Evolutionary conservation across 805 yeast genomes (phyloP).

Genomic region (Blastobotrys chiropterorum): DNA sequence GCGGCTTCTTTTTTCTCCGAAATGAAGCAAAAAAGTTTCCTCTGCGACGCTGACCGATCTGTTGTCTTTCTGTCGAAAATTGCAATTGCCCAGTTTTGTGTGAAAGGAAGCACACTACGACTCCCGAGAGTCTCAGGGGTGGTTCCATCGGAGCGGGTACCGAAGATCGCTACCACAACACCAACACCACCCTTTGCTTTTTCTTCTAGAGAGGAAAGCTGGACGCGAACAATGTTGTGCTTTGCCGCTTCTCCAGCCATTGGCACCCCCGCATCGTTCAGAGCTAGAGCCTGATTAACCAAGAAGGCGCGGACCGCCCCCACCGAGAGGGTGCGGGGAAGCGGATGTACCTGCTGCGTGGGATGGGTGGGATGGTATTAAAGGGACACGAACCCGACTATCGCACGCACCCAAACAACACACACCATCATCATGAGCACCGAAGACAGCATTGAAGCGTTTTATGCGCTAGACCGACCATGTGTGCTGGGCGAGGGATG

Average conservation of each 20-base stretch:
- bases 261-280: neutral
- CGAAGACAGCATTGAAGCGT: constrained; percentile 11
- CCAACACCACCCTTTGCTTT: too few species aligned
- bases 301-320: neutral
- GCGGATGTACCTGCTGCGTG: neutral
- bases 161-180: too few species aligned
- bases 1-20: neutral
- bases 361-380: constrained; percentile 1
- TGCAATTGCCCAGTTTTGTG: too few species aligned
- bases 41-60: too few species aligned
- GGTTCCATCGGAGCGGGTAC: too few species aligned
- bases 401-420: neutral
- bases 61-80: too few species aligned
- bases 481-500: constrained; percentile 33
- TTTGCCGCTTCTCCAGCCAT: too few species aligned
- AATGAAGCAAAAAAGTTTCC: too few species aligned
- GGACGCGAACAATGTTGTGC: too few species aligned
- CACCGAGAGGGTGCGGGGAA: neutral
- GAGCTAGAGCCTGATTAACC: neutral
- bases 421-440: neutral
- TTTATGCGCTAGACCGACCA: constrained; percentile 22
- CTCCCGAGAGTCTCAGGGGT: too few species aligned
- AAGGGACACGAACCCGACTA: neutral
- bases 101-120: too few species aligned
- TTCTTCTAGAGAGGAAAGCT: too few species aligned